Evolutionary conservation across 2,329 filamentous ascomycete genomes (phyloP).

Genomic region (Nectriaceae sp.): DNA sequence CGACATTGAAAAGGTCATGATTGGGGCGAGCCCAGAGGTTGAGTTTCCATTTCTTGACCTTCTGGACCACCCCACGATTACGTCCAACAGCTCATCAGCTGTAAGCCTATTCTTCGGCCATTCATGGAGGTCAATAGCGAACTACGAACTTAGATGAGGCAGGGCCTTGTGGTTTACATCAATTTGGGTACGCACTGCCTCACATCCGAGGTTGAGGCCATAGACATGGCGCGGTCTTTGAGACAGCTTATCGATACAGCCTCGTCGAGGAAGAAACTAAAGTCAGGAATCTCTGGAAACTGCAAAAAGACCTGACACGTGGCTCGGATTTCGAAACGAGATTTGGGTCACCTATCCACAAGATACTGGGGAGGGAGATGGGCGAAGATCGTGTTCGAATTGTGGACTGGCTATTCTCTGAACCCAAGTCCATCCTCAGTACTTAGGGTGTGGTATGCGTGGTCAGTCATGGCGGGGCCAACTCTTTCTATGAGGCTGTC

Average conservation of each 20-base stretch:
- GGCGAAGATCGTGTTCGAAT: conserved; percentile 37
- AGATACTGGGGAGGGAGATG: conserved; percentile 27
- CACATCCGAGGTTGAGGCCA: conserved; percentile 34
- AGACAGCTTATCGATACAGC: conserved; percentile 34
- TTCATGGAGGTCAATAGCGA: conserved; percentile 40
- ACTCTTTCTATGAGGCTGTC: conserved; percentile 42
- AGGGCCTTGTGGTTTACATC: conserved; percentile 47
- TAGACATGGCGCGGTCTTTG: conserved; percentile 41
- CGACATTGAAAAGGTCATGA: conserved; percentile 24
- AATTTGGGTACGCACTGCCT: conserved; percentile 47
- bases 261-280: not conserved
- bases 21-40: conserved; percentile 30
- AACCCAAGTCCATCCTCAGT: conserved; percentile 39
- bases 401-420: conserved; percentile 40
- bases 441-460: conserved; percentile 41
- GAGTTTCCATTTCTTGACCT: conserved; percentile 44
- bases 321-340: conserved; percentile 3
- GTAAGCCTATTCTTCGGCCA: conserved; percentile 48
- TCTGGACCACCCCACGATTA: not conserved
- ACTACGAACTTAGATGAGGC: conserved; percentile 44
- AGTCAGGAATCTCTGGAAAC: conserved; percentile 38
- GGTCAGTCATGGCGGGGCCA: conserved; percentile 50
- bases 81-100: conserved; percentile 40
- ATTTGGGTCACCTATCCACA: conserved; percentile 12
- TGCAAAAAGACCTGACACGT: conserved; percentile 22